Evolutionary conservation across 2,329 filamentous ascomycete species (phyloP), one percentile per base, ranked within the genome.

Genomic region (Colletotrichum sp.): DNA sequence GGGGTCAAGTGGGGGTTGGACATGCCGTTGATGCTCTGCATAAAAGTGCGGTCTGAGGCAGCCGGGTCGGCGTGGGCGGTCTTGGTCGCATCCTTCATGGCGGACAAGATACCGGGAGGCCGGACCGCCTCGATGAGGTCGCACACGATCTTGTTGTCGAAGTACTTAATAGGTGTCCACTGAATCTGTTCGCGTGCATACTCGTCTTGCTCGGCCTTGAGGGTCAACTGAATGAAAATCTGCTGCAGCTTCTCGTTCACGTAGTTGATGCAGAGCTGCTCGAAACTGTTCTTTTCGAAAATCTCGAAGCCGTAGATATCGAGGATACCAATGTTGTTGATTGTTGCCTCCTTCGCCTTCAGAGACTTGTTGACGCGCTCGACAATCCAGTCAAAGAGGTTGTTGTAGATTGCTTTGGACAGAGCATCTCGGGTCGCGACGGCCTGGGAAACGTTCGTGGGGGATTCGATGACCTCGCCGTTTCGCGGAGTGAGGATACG

Each of bases 251-350:
- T 99, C 87, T 99, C 97, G 85, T 99, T 99, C 82, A 98, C 98
- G 82, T 98, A 99, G 88, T 99, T 99, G 90, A 99, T 99, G 86
- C 97, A 99, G 9, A 99, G 91, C 86, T 99, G 97, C 84, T 99
- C 97, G 81, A 99, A 99, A 79, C 95, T 98, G 88, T 99, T 99
- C 87, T 96, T 97, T 84, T 99, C 97, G 80, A 99, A 99, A 79
- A 99, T 99, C 83, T 99, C 97, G 82, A 99, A 99, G 4, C 97
- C 97, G 84, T 99, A 99, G 79, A 99, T 99, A 89, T 99, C 97
- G 79, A 99, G 90, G 82, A 99, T 98, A 82, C 97, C 97, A 79
- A 99, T 97, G 4, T 95, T 95, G 84, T 98, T 97, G 57, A 92
- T 88, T 5, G 96, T 91, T 0, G 91, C 87, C 65, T 95, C 94